phyloP scores from a whole-genome alignment of 257 asterid species.

The Osmanthus fragrans region DNA sequence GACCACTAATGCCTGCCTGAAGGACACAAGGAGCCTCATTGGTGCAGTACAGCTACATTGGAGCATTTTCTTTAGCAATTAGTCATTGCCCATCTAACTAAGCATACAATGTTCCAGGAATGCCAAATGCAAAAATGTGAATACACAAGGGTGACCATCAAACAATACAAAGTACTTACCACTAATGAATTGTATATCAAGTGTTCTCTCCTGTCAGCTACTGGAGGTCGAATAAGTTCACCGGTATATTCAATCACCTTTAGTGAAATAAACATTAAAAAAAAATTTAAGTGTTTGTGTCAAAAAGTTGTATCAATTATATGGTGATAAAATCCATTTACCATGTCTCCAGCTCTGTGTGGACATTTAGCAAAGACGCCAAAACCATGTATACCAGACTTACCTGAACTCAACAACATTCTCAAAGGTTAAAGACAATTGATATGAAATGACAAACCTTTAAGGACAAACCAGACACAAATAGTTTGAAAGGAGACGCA shows the following conservation, averaged over 20 bases:
- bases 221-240: constrained; percentile 86
- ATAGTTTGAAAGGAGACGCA: background rate
- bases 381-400: constrained; percentile 94
- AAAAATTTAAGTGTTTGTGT: constrained; percentile 17
- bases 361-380: constrained; percentile 87
- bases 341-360: constrained; percentile 98
- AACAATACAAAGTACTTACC: constrained; percentile 52
- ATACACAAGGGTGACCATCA: constrained; percentile 9
- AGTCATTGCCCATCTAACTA: constrained; percentile 1
- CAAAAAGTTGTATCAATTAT: constrained; percentile 18
- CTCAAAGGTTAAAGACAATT: constrained; percentile 21
- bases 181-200: constrained; percentile 85
- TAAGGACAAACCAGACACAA: background rate
- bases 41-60: constrained; percentile 11
- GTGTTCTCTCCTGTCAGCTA: constrained; percentile 97
- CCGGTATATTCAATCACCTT: constrained; percentile 95
- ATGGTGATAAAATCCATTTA: constrained; percentile 35
- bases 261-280: constrained; percentile 27
- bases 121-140: constrained; percentile 12
- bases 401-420: constrained; percentile 57
- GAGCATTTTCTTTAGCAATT: constrained; percentile 9
- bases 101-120: constrained; percentile 9
- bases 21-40: background rate
- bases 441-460: constrained; percentile 15
- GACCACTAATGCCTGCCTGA: background rate